Evolutionary conservation across 768 basidiomycete species (phyloP).

Genomic region (Phylloporus sp.): DNA sequence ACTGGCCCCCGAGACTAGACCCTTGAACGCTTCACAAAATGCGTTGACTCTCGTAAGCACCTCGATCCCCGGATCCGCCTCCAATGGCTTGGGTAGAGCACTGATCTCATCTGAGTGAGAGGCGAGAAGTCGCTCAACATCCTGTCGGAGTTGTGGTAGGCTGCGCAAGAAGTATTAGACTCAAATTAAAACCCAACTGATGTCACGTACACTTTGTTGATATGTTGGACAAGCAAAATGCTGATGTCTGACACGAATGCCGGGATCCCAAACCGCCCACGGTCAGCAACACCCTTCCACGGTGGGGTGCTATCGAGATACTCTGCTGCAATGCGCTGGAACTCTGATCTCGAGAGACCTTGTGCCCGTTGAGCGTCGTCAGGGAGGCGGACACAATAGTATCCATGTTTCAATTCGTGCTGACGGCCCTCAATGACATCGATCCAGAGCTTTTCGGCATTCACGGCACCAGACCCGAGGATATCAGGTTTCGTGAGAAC

Average conservation of each 20-base stretch:
- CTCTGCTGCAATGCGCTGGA: conserved; percentile 34
- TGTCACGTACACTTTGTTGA: conserved; percentile 47
- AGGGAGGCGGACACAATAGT: conserved; percentile 64
- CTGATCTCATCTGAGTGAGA: conserved; percentile 32
- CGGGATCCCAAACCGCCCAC: conserved; percentile 51
- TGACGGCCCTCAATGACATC: conserved; percentile 46
- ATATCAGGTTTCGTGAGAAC: conserved; percentile 70
- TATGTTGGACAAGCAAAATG: conserved; percentile 46
- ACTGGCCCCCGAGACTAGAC: conserved; percentile 30
- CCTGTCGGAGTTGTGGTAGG: conserved; percentile 41
- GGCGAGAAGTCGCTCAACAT: conserved; percentile 40
- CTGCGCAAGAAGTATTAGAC: too few species aligned
- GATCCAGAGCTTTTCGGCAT: conserved; percentile 43
- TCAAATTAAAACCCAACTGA: too few species aligned
- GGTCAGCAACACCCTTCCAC: conserved; percentile 48
- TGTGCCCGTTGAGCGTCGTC: conserved; percentile 51
- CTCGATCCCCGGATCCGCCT: conserved; percentile 42
- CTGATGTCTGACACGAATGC: conserved; percentile 53
- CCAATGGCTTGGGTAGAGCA: conserved; percentile 38
- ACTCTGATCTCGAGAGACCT: conserved; percentile 34
- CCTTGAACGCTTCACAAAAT: conserved; percentile 43
- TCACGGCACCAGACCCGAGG: conserved; percentile 41
- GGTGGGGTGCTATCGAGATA: conserved; percentile 50
- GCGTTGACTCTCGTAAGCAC: conserved; percentile 40
- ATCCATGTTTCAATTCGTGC: conserved; percentile 51